Evolutionary conservation across 441 rosid species (phyloP).

Genomic region (Melastoma candidum): DNA sequence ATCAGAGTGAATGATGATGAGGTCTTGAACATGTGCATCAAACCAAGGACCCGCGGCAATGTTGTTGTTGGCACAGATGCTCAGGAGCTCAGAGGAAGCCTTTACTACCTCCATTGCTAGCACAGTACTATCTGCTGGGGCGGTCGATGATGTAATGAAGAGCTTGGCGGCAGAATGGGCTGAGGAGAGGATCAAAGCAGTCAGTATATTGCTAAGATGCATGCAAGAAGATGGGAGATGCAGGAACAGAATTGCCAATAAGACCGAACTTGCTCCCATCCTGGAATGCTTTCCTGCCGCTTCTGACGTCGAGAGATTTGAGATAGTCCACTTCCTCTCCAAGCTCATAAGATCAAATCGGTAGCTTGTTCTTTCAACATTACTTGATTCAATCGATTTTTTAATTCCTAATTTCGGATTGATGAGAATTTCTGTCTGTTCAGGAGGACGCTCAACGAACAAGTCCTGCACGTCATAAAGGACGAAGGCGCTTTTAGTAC

Average conservation of each 20-base stretch:
- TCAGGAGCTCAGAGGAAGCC: constrained; percentile 29
- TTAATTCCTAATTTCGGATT: not conserved
- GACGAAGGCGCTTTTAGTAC: constrained; percentile 56
- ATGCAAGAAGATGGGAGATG: constrained; percentile 53
- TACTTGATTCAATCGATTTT: not conserved
- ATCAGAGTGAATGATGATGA: constrained; percentile 27
- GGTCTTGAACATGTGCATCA: constrained; percentile 34
- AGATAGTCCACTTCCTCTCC: constrained; percentile 44
- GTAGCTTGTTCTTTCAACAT: constrained; percentile 19
- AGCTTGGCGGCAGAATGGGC: constrained; percentile 41
- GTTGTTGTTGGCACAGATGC: constrained; percentile 37
- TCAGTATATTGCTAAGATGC: constrained; percentile 42
- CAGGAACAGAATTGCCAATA: constrained; percentile 49
- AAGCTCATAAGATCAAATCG: constrained; percentile 53
- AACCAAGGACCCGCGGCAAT: constrained; percentile 40
- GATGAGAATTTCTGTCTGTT: constrained; percentile 6
- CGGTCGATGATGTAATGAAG: constrained; percentile 29
- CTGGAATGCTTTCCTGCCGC: constrained; percentile 39
- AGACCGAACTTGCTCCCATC: constrained; percentile 45
- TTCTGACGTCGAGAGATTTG: constrained; percentile 34
- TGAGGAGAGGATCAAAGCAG: constrained; percentile 55
- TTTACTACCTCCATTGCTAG: constrained; percentile 25
- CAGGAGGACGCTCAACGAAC: constrained; percentile 50
- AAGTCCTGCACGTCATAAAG: constrained; percentile 48
- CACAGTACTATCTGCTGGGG: constrained; percentile 31